Conservation (phyloP, 305 asterid species). For the Fraxinus velutina region DNA sequence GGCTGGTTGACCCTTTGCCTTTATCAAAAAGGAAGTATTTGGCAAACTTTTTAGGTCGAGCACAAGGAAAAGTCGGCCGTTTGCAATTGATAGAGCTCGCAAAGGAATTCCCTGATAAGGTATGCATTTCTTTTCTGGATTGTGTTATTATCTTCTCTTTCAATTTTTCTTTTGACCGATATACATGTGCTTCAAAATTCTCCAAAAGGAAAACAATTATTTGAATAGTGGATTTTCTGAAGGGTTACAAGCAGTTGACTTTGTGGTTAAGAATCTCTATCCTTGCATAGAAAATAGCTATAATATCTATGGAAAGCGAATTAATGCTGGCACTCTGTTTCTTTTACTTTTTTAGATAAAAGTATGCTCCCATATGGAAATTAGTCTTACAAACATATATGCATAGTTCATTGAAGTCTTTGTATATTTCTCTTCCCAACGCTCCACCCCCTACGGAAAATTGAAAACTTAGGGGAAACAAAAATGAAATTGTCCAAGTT, state of each 20-base stretch:
- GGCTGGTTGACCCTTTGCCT: constrained; percentile 77
- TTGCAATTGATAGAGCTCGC: constrained; percentile 75
- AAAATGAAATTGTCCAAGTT: neutral
- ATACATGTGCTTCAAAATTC: neutral
- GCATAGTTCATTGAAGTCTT: neutral
- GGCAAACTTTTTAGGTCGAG: constrained; percentile 89
- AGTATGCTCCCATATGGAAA: constrained; percentile 6
- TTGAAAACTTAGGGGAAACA: constrained; percentile 49
- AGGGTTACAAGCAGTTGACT: constrained; percentile 2
- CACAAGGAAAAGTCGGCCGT: constrained; percentile 89
- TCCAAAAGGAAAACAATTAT: neutral
- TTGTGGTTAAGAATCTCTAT: neutral
- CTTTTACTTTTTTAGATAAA: neutral
- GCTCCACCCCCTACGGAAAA: neutral
- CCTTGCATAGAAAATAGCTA: constrained; percentile 6
- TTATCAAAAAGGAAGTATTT: constrained; percentile 68
- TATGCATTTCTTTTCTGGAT: constrained; percentile 29
- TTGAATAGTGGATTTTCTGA: neutral
- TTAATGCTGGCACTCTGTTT: neutral
- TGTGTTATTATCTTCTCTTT: neutral
- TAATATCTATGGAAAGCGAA: neutral
- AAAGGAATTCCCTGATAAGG: constrained; percentile 80
- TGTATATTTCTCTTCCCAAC: neutral
- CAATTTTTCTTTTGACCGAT: neutral
- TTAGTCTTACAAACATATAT: neutral